Evolutionary conservation across 495 filamentous ascomycete genomes (phyloP).

Genomic region (Delitschia confertaspora): DNA sequence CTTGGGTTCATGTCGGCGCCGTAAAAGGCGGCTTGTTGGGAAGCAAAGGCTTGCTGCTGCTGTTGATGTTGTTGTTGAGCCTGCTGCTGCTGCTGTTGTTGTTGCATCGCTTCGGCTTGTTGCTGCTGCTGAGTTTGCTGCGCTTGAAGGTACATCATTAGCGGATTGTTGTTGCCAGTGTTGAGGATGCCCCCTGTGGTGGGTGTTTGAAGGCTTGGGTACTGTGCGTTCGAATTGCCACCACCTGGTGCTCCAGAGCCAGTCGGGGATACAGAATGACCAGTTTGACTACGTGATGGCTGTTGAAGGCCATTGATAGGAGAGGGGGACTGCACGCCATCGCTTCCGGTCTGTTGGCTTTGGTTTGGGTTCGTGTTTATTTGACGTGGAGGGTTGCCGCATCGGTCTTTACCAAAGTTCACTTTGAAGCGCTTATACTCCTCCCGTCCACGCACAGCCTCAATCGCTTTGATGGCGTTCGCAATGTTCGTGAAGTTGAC

Average conservation of each 20-base stretch:
- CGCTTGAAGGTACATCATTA: slow-evolving; percentile 81
- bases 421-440: slow-evolving; percentile 98
- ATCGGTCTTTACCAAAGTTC: slow-evolving; percentile 98
- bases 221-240: slow-evolving; percentile 44
- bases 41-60: slow-evolving; percentile 52
- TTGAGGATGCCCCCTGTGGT: slow-evolving; percentile 68
- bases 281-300: slow-evolving; percentile 47
- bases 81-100: slow-evolving; percentile 39
- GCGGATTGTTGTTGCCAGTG: slow-evolving; percentile 69
- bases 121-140: slow-evolving; percentile 50
- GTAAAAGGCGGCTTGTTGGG: slow-evolving; percentile 54
- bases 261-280: slow-evolving; percentile 62
- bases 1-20: slow-evolving; percentile 49
- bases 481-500: slow-evolving; percentile 99
- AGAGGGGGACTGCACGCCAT: slow-evolving; percentile 50
- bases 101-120: slow-evolving; percentile 41
- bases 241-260: slow-evolving; percentile 45
- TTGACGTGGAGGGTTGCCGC: slow-evolving; percentile 91
- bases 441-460: slow-evolving; percentile 85
- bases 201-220: slow-evolving; percentile 46
- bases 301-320: slow-evolving; percentile 46
- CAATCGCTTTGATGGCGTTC: slow-evolving; percentile 98
- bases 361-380: slow-evolving; percentile 48
- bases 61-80: slow-evolving; percentile 53
- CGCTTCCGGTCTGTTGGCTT: slow-evolving; percentile 34